Percentiles rank a stretch among this genome's conserved stretches.
Conservation (phyloP, 805 yeast species). For the Wickerhamiella spandovensis region DNA sequence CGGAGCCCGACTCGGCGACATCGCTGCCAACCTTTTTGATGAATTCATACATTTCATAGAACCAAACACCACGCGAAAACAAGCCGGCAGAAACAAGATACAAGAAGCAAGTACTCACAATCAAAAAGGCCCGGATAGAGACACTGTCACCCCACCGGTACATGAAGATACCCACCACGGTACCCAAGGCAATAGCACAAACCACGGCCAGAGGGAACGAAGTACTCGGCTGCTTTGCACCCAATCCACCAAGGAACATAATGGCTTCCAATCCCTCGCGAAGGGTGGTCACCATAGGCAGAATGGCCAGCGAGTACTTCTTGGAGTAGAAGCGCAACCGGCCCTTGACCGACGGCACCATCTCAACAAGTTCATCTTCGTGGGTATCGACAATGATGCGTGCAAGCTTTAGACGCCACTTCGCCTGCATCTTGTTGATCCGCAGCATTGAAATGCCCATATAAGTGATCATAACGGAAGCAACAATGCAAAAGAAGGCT, state of each 20-base stretch:
- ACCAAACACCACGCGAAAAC: conserved; percentile 82
- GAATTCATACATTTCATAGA: conserved; percentile 64
- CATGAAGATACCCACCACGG: conserved; percentile 48
- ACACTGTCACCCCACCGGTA: conserved; percentile 70
- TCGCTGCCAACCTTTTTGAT: conserved; percentile 73
- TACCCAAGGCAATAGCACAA: conserved; percentile 46
- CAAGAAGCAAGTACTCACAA: conserved; percentile 63
- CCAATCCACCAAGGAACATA: conserved; percentile 82
- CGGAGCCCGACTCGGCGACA: conserved; percentile 77
- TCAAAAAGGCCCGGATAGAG: conserved; percentile 60
- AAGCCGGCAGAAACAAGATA: conserved; percentile 81
- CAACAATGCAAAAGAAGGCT: conserved; percentile 64
- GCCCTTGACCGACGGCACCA: background rate
- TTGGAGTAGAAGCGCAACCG: conserved; percentile 16
- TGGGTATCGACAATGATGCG: conserved; percentile 22
- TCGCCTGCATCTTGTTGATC: conserved; percentile 66
- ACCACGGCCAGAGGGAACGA: conserved; percentile 54
- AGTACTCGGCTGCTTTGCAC: conserved; percentile 52
- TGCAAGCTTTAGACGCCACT: conserved; percentile 59
- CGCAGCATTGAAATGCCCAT: conserved; percentile 81
- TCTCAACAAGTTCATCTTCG: background rate
- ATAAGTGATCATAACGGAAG: conserved; percentile 63
- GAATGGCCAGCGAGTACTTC: conserved; percentile 55
- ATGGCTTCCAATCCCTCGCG: conserved; percentile 90
- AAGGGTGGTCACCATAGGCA: conserved; percentile 75